phyloP scores from a whole-genome alignment of 1,139 yeast species.

The Magnusiomyces starmeri region DNA sequence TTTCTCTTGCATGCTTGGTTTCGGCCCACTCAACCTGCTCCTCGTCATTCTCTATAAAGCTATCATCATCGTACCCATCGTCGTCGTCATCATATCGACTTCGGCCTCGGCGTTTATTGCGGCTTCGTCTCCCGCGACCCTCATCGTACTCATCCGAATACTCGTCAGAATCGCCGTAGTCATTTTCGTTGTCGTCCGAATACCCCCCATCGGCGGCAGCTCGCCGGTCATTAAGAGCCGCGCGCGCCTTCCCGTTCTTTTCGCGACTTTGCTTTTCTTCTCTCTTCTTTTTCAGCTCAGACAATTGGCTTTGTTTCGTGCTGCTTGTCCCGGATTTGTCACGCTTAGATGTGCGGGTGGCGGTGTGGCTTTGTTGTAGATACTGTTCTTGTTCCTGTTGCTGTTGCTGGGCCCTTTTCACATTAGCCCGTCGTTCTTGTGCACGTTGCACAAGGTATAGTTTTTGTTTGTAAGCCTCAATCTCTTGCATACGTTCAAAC shows the following conservation, averaged over 20 bases:
- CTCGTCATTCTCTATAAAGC: constrained; percentile 21
- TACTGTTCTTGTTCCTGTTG: constrained; percentile 30
- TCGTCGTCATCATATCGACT: constrained; percentile 27
- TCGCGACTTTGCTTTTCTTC: constrained; percentile 45
- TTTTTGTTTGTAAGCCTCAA: constrained; percentile 80
- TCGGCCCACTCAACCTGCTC: constrained; percentile 48
- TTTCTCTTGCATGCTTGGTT: constrained; percentile 31
- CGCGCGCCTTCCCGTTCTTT: constrained; percentile 20
- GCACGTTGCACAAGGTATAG: constrained; percentile 77
- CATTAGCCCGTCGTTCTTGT: constrained; percentile 45
- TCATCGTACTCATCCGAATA: constrained; percentile 17
- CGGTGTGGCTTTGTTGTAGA: constrained; percentile 1
- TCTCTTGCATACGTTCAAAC: constrained; percentile 86
- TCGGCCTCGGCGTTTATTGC: constrained; percentile 22
- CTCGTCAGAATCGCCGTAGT: constrained; percentile 27
- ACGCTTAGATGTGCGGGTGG: constrained; percentile 18
- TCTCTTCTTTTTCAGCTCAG: constrained; percentile 80
- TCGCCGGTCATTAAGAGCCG: constrained; percentile 17
- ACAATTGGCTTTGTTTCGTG: constrained; percentile 54
- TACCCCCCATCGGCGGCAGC: constrained; percentile 17
- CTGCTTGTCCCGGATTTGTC: constrained; percentile 28
- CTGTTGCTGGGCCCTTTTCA: too few relatives aligned
- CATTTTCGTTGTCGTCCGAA: constrained; percentile 24
- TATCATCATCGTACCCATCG: constrained; percentile 20
- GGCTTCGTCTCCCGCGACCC: neutral